These are phyloP conservation scores for Thozetella sp. DNA, from an alignment of 495 filamentous ascomycete genomes.

Conservation along the genomic window DNA sequence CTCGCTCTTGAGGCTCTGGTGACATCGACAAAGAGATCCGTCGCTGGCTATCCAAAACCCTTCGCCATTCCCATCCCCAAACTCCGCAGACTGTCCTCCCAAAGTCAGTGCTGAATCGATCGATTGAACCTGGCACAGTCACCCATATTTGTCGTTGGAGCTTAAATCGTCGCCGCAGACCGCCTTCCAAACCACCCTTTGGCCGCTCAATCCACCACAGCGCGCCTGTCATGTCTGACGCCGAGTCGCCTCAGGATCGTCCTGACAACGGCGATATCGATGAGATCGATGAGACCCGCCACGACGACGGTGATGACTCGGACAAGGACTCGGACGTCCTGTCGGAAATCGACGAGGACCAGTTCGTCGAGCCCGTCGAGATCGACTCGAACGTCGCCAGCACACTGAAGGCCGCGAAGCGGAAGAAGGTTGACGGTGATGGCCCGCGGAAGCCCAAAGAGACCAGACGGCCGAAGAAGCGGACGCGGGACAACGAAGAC, in stretches of 20 bases:
- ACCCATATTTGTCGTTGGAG: too few relatives aligned
- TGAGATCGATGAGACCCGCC: conserved; percentile 22
- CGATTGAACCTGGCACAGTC: too few relatives aligned
- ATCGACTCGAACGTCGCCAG: conserved; percentile 86
- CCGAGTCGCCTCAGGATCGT: conserved; percentile 20
- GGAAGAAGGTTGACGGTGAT: conserved; percentile 69
- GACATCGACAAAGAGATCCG: too few relatives aligned
- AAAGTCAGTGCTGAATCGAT: too few relatives aligned
- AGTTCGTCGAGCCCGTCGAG: conserved; percentile 82
- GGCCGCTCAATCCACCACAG: too few relatives aligned
- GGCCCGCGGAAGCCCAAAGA: conserved; percentile 73
- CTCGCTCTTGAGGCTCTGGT: too few relatives aligned
- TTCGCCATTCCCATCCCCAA: too few relatives aligned
- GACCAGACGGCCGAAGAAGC: conserved; percentile 75
- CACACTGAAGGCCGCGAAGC: conserved; percentile 73
- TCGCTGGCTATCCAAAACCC: too few relatives aligned
- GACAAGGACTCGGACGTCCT: conserved; percentile 81
- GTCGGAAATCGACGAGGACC: conserved; percentile 93
- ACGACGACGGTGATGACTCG: conserved; percentile 50
- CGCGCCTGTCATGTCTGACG: conserved; percentile 53
- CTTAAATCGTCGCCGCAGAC: too few relatives aligned
- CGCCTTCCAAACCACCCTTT: too few relatives aligned
- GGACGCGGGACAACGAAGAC: conserved; percentile 53
- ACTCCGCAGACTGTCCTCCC: too few relatives aligned
- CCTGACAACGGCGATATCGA: conserved; percentile 17